Conservation (phyloP, 306 rosid species). For the Pyrus communis region DNA sequence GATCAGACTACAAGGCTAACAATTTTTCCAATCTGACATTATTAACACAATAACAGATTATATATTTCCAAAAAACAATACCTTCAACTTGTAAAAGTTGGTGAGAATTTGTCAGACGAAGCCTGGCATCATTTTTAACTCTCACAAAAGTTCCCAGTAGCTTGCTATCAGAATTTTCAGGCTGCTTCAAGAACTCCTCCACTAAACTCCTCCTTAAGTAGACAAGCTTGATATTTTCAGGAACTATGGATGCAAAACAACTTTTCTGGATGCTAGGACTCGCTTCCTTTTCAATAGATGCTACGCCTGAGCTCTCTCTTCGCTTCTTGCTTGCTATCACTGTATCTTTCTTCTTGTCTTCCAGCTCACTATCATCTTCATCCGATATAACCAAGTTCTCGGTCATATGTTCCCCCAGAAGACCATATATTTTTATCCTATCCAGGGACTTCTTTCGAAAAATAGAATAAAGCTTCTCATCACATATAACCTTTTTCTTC, state of each 20-base stretch:
- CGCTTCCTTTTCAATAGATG: conserved; percentile 21
- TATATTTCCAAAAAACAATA: background rate
- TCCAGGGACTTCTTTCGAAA: conserved; percentile 35
- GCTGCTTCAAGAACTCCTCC: conserved; percentile 1
- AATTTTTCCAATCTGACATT: background rate
- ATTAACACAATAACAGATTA: background rate
- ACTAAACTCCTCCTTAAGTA: conserved; percentile 1
- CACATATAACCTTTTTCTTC: conserved; percentile 40
- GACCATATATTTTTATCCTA: conserved; percentile 17
- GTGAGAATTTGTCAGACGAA: background rate
- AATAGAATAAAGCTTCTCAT: conserved; percentile 39
- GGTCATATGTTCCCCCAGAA: conserved; percentile 38
- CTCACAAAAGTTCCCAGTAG: conserved; percentile 3
- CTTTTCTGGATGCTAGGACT: background rate
- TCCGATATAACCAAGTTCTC: conserved; percentile 11
- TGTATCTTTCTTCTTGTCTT: conserved; percentile 12
- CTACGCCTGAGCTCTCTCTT: conserved; percentile 4
- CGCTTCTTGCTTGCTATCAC: conserved; percentile 8
- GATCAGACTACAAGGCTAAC: background rate
- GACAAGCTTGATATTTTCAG: conserved; percentile 1
- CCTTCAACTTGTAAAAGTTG: conserved; percentile 5
- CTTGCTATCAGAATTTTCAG: background rate
- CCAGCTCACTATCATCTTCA: conserved; percentile 2
- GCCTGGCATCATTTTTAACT: conserved; percentile 4
- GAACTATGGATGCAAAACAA: conserved; percentile 6